Evolutionary conservation across 2,329 filamentous ascomycete species (phyloP), one percentile per base, ranked within the genome.

Genomic region (Neodidymelliopsis sp.): DNA sequence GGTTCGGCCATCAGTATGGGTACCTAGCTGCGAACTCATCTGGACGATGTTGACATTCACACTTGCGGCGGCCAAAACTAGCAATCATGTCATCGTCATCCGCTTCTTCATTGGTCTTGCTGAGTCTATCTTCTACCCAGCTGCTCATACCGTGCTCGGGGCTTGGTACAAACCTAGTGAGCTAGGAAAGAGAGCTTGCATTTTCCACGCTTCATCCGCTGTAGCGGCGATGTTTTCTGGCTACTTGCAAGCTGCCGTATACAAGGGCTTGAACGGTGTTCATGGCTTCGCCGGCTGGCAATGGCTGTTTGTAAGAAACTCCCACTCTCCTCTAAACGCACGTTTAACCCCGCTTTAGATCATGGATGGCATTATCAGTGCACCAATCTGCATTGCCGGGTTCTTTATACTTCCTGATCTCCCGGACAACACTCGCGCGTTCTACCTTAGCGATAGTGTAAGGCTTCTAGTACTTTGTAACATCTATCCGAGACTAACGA

Each of bases 171-270:
- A 63, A 16, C 53, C 60, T 0, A 48, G 35, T 4, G 62, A 65
- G 28, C 53, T 65, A 8, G 62, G 58, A 4, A 65, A 65, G 22
- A 42, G 62, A n/a, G 62, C 60, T 10, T 59, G 58, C 8, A 57
- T 65, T 15, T 63, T 65, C 30, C 60, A 59, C 25, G 58, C 57
- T 4, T 46, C 45, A 9, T 60, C 56, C 2, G 56, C 59, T 5
- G 58, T 55, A 10, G 62, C 60, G 4, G 56, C 49, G 3, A 65
- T 65, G 62, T 63, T 65, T 22, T 59, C 62, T 2, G 62, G 62
- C 4, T 54, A 56, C 6, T 52, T 64, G 13, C 59, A 61, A 49
- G 57, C 57, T 20, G 59, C 57, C 2, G 57, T 62, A 2, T 54
- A 61, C 28, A 46, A 61, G 25, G 52, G 52, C 4, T 35, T 64